Evolutionary conservation across 345 rosid species (phyloP).

Genomic region (Lumnitzera racemosa): DNA sequence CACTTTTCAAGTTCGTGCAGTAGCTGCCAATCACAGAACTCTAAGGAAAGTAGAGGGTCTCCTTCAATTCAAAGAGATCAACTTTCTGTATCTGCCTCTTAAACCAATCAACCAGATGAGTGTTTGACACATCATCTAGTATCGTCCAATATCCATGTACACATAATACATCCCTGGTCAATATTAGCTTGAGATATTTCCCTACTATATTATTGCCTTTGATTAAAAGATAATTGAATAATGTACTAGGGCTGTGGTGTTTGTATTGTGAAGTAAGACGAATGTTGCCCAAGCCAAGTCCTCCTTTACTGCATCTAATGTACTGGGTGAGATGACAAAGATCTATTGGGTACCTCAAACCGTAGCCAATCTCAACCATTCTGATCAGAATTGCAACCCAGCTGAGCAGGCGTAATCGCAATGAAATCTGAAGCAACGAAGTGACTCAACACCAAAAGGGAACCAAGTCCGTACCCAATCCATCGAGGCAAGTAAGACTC

Average conservation of each 20-base stretch:
- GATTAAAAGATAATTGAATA: too few relatives aligned
- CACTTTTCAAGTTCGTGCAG: too few relatives aligned
- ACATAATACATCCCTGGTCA: conserved; percentile 50
- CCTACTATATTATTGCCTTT: too few relatives aligned
- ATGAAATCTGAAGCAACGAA: conserved; percentile 36
- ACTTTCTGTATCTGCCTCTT: conserved; percentile 39
- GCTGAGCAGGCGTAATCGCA: conserved; percentile 37
- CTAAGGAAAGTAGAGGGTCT: conserved; percentile 65
- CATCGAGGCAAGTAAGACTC: conserved; percentile 90
- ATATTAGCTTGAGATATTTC: conserved; percentile 22
- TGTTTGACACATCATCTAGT: conserved; percentile 41
- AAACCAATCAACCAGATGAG: conserved; percentile 52
- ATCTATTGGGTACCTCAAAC: conserved; percentile 44
- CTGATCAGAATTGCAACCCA: conserved; percentile 3
- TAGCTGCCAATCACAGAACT: too few relatives aligned
- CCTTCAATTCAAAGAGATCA: conserved; percentile 56
- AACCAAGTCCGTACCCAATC: conserved; percentile 91
- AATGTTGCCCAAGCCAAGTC: conserved; percentile 88
- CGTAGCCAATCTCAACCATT: too few relatives aligned
- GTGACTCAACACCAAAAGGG: conserved; percentile 56
- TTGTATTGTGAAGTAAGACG: conserved; percentile 73
- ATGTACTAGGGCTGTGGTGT: conserved; percentile 59
- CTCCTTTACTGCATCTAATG: conserved; percentile 44
- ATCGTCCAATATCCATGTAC: conserved; percentile 84
- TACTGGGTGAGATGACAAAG: conserved; percentile 48